Percentiles rank a stretch among this genome's conserved stretches.
Evolutionary conservation across 306 rosid species (phyloP).

Genomic region (Castanea mollissima): DNA sequence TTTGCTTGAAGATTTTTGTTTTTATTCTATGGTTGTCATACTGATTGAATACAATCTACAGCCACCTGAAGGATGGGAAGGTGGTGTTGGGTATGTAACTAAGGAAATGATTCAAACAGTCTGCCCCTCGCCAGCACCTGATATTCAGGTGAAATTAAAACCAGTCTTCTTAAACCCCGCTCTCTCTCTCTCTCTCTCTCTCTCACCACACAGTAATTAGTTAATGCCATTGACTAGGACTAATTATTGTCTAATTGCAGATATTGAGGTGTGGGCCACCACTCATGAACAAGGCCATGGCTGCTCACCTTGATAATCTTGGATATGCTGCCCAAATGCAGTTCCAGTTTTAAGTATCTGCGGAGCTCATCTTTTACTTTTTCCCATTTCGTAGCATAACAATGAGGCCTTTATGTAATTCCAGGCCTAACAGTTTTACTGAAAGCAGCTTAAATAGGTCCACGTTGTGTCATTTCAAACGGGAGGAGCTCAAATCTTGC

Average conservation of each 20-base stretch:
- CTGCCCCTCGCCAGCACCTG: slow-evolving; percentile 51
- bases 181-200: background rate
- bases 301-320: slow-evolving; percentile 34
- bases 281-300: slow-evolving; percentile 59
- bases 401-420: background rate
- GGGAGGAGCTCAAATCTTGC: background rate
- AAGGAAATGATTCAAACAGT: slow-evolving; percentile 43
- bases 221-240: background rate
- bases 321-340: slow-evolving; percentile 44
- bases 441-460: background rate
- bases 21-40: background rate
- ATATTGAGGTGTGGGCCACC: slow-evolving; percentile 56
- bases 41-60: slow-evolving; percentile 13
- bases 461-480: background rate
- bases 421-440: background rate
- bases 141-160: slow-evolving; percentile 36
- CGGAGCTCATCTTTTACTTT: background rate
- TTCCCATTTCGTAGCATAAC: background rate
- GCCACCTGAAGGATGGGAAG: slow-evolving; percentile 58
- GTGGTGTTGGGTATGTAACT: slow-evolving; percentile 49
- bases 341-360: slow-evolving; percentile 43
- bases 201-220: background rate
- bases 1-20: background rate
- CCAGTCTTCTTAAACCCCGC: background rate
- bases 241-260: slow-evolving; percentile 19